Conservation (phyloP, 1,284 basidiomycete species). For the Naganishia liquefaciens region DNA sequence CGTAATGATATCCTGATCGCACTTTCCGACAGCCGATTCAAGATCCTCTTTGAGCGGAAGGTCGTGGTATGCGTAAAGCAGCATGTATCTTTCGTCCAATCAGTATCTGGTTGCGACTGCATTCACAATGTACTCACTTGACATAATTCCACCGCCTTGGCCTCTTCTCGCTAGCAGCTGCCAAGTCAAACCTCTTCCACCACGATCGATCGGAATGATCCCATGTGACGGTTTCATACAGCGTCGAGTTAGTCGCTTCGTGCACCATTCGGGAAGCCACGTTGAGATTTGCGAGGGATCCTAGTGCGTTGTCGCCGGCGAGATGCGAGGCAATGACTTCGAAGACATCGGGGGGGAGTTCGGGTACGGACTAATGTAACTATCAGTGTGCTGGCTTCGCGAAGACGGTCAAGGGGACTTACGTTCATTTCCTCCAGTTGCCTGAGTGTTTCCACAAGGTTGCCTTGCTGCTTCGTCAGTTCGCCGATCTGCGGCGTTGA, state of each 20-base stretch:
- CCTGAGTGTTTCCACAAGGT: constrained; percentile 14
- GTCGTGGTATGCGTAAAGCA: constrained; percentile 24
- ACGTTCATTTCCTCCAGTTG: constrained; percentile 26
- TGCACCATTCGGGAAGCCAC: constrained; percentile 21
- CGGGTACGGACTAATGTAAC: constrained; percentile 4
- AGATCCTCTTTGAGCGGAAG: constrained; percentile 13
- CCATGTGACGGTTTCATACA: constrained; percentile 24
- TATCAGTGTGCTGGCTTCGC: background rate
- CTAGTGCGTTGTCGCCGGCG: constrained; percentile 15
- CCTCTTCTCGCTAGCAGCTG: background rate
- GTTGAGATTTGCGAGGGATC: constrained; percentile 18
- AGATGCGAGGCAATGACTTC: constrained; percentile 19
- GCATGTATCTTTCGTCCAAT: constrained; percentile 13
- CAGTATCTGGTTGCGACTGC: background rate
- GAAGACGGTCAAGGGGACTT: background rate
- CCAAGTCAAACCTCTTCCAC: constrained; percentile 23
- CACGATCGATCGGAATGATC: constrained; percentile 15
- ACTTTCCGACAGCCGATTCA: background rate
- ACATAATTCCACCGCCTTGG: constrained; percentile 23
- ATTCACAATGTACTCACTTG: constrained; percentile 8
- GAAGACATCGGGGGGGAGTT: constrained; percentile 12
- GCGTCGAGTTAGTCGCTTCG: constrained; percentile 21
- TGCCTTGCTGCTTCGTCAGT: constrained; percentile 19
- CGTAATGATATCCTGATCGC: constrained; percentile 11
- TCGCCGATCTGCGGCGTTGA: constrained; percentile 1